A percentile compares a stretch with the other conserved stretches of the same genome.
These are phyloP conservation scores for Rosa multiflora DNA, from an alignment of 306 rosid species.

Conservation along the genomic window DNA sequence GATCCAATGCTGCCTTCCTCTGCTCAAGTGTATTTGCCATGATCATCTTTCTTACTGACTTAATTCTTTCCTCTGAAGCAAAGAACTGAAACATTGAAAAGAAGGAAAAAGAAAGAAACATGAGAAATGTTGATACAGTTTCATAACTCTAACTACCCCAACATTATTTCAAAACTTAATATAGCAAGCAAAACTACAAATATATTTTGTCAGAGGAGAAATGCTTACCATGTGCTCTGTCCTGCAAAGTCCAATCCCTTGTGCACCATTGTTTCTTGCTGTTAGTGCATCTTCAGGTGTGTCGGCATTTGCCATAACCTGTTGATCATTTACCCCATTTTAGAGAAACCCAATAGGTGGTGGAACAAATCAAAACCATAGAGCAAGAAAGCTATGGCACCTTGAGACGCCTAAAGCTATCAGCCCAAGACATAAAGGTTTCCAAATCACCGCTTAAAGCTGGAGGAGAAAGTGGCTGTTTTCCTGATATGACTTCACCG, in stretches of 20 bases:
- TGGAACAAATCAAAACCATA: conserved; percentile 23
- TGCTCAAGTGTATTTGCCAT: conserved; percentile 81
- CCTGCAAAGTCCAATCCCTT: conserved; percentile 98
- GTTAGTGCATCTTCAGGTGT: conserved; percentile 90
- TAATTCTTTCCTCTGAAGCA: conserved; percentile 93
- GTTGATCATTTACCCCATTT: conserved; percentile 2
- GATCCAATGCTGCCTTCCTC: conserved; percentile 78
- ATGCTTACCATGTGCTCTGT: conserved; percentile 91
- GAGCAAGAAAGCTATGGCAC: conserved; percentile 36
- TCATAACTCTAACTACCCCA: neutral
- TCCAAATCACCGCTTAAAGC: conserved; percentile 81
- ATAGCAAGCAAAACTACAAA: neutral
- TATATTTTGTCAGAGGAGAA: neutral
- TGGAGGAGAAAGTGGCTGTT: conserved; percentile 90
- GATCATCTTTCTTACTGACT: conserved; percentile 93
- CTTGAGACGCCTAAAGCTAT: conserved; percentile 76
- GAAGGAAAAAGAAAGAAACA: conserved; percentile 21
- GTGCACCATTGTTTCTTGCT: conserved; percentile 86
- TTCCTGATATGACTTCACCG: conserved; percentile 90
- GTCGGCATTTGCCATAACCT: conserved; percentile 99
- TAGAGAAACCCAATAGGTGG: conserved; percentile 14
- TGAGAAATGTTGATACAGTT: neutral
- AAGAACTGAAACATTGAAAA: conserved; percentile 63
- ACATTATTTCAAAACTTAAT: neutral
- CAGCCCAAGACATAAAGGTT: conserved; percentile 95